Evolutionary conservation across 495 filamentous ascomycete genomes (phyloP), one percentile per base, ranked within the genome.

Genomic region (Hypoxylon cercidicola): DNA sequence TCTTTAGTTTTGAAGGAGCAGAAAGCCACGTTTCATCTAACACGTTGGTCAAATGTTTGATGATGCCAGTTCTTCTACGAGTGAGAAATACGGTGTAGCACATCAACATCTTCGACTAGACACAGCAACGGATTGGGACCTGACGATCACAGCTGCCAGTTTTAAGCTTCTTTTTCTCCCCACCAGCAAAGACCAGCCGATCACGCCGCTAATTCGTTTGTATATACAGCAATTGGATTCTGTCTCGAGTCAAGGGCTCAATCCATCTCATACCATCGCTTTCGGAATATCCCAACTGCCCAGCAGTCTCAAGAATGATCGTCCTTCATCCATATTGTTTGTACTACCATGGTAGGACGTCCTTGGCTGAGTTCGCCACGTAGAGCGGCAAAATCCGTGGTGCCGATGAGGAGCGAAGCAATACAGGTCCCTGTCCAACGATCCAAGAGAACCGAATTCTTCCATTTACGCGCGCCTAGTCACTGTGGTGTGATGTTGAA

Each of bases 101-200:
- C 8, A 19, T 46, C 15, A 4, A 4, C 20, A 12, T 23, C 47
- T 20, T 48, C 35, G 40, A 9, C 32, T 52, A 12, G 16, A 45
- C 16, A 10, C n/a, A 45, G 23, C n/a, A 34, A 15, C 7, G 25
- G 15, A 25, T 25, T 34, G 18, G 54, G 54, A 50, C 64, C 49
- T 63, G 64, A 50, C 54, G 64, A 68, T 68, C 64, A 25, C 32
- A 34, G 58, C 43, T 59, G 48, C 60, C 58, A 63, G 18, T 15
- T 68, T 58, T 68, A 51, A 68, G 55, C 48, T 63, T 60, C 54
- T 54, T 62, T 53, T 30, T 15, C 11, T 51, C 64, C 25, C 40
- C 41, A 53, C 35, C 47, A 53, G n/a, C 34, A 40, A 53, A 28
- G 50, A 6, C 49, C 25, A 35, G 45, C 19, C 59, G 37, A 51